Evolutionary conservation across 768 basidiomycete genomes (phyloP).

Genomic region (Sporobolomyces roseus): DNA sequence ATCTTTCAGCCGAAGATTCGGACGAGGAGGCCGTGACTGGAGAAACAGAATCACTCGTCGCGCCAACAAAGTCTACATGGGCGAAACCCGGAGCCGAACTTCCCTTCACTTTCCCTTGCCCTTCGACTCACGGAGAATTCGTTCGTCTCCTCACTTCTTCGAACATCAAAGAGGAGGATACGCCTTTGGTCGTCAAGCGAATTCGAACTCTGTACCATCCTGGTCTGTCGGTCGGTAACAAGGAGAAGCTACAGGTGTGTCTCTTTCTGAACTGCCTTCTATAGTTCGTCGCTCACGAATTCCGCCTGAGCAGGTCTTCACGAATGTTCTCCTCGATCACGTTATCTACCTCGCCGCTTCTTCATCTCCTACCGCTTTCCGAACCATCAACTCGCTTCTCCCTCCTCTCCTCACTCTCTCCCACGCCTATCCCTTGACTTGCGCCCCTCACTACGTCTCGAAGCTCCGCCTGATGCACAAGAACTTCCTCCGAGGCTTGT

Average conservation of each 20-base stretch:
- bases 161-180: slow-evolving; percentile 59
- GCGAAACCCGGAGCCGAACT: slow-evolving; percentile 48
- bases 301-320: slow-evolving; percentile 58
- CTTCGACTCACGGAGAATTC: slow-evolving; percentile 78
- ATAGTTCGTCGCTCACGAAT: not conserved
- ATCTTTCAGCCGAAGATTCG: slow-evolving; percentile 25
- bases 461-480: slow-evolving; percentile 90
- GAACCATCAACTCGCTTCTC: slow-evolving; percentile 62
- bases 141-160: slow-evolving; percentile 72
- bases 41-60: slow-evolving; percentile 28
- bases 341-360: slow-evolving; percentile 66
- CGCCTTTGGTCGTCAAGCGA: slow-evolving; percentile 78
- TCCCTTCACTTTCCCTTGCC: slow-evolving; percentile 90
- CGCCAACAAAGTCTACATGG: not conserved
- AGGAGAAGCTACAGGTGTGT: slow-evolving; percentile 79
- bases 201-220: slow-evolving; percentile 88
- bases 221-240: slow-evolving; percentile 85
- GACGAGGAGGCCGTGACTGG: slow-evolving; percentile 28
- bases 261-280: not conserved
- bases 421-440: slow-evolving; percentile 71
- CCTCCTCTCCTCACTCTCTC: slow-evolving; percentile 76
- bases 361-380: slow-evolving; percentile 60
- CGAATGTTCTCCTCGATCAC: slow-evolving; percentile 79
- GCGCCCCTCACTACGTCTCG: slow-evolving; percentile 70
- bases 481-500: slow-evolving; percentile 78